Base-by-base conservation (phyloP, 2,329 filamentous ascomycete species). In the Hysterium pulicare region DNA sequence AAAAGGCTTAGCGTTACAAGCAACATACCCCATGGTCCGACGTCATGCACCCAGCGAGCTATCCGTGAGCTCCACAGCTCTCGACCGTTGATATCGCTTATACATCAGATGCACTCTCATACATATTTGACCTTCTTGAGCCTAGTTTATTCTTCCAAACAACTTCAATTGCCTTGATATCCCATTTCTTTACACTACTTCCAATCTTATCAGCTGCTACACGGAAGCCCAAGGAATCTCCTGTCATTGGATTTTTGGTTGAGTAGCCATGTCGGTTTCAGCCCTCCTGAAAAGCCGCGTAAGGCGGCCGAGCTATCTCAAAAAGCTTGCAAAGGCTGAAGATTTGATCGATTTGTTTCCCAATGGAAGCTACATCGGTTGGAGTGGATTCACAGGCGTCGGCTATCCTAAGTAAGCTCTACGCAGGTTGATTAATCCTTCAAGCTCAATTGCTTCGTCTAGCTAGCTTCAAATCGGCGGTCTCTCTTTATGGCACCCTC, bases 321-420 rank as follows among this genome's bases (percentile, higher is more conserved):
- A 82, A 58, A 94, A 91, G 76, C 74, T 95, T 45, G 82, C 84
- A 56, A 82, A 82, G 57, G 81, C 89, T 28, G 81, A 93, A 67
- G 88, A 94, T 64, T 69, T 94, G 50, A 77, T 95, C 46, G 77
- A 86, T 50, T 77, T 87, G 54, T 95, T 95, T 59, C 89, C 89
- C 51, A 81, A 93, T 74, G 84, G 83, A 61, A 71, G 86, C n/a
- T 93, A 93, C 68, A 81, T 95, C 57, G 90, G 89, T 59, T 95
- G 89, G 89, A 89, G 83, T 50, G 89, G 89, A 8, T 95, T 95
- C 70, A 95, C 89, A 10, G 89, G 88, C 57, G 88, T 94, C 41
- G 87, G 87, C 46, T 93, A 93, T 71, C 87, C 87, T 50, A 93
- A 93, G 85, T 87, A 72, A 57, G 80, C 72, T 23, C 6, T n/a